phyloP scores from a whole-genome alignment of 257 asterid species.

The Solanum chilense region DNA sequence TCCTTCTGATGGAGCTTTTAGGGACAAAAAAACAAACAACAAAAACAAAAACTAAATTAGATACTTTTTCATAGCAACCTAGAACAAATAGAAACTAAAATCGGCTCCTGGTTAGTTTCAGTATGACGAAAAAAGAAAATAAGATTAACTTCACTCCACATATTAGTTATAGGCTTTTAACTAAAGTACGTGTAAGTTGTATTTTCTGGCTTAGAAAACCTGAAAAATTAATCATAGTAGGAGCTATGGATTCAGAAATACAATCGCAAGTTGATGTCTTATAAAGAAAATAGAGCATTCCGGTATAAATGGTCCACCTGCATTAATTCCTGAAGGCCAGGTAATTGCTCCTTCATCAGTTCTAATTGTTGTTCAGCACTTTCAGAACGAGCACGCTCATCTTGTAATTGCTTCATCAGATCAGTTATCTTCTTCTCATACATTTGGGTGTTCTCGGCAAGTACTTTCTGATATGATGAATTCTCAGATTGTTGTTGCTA shows the following conservation, averaged over 20 bases:
- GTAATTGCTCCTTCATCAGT: slow-evolving; percentile 39
- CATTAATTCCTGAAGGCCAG: slow-evolving; percentile 33
- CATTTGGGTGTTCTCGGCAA: slow-evolving; percentile 71
- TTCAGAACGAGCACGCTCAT: slow-evolving; percentile 16
- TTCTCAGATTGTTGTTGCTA: slow-evolving; percentile 77
- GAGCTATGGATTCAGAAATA: not conserved
- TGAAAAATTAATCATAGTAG: not conserved
- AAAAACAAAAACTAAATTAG: slow-evolving; percentile 1
- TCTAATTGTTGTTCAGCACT: slow-evolving; percentile 48
- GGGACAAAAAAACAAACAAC: not conserved
- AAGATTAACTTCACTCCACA: not conserved
- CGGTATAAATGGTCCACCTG: slow-evolving; percentile 34
- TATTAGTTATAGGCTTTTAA: not conserved
- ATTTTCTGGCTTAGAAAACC: not conserved
- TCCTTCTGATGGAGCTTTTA: slow-evolving; percentile 49
- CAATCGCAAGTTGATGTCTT: not conserved
- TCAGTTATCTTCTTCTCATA: slow-evolving; percentile 71
- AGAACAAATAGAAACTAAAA: not conserved
- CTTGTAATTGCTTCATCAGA: slow-evolving; percentile 50
- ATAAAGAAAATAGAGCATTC: not conserved
- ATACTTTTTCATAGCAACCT: not conserved
- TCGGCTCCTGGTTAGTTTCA: not conserved
- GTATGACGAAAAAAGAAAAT: not conserved
- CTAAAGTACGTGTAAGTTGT: not conserved
- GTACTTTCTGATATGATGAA: slow-evolving; percentile 46